Evolutionary conservation across 768 basidiomycete species (phyloP).

Genomic region (Chalciporus chontae): DNA sequence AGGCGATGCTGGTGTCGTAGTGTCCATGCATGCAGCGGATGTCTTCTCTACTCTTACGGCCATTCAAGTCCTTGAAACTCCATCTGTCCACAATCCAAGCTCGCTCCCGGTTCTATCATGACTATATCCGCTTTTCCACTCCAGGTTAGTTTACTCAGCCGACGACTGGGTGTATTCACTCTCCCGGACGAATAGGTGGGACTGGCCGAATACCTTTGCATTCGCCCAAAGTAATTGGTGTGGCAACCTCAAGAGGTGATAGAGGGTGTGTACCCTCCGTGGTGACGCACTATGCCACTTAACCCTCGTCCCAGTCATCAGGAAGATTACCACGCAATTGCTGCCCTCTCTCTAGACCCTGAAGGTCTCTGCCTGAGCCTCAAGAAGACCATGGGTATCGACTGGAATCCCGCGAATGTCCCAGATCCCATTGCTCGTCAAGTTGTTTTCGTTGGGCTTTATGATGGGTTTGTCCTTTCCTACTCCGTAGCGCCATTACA

Average conservation of each 20-base stretch:
- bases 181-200: constrained; percentile 43
- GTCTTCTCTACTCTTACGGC: constrained; percentile 24
- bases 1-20: constrained; percentile 30
- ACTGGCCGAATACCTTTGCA: constrained; percentile 64
- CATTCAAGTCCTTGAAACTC: constrained; percentile 16
- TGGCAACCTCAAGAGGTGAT: constrained; percentile 72
- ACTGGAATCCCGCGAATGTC: constrained; percentile 67
- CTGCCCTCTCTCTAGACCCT: constrained; percentile 70
- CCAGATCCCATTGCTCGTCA: constrained; percentile 63
- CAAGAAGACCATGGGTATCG: constrained; percentile 55
- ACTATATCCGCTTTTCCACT: constrained; percentile 57
- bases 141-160: constrained; percentile 39
- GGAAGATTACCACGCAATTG: constrained; percentile 82
- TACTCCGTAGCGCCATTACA: constrained; percentile 1
- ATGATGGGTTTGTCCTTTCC: constrained; percentile 69
- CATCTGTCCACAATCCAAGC: constrained; percentile 9
- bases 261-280: constrained; percentile 46
- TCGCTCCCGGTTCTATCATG: constrained; percentile 50
- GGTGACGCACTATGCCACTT: background rate
- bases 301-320: constrained; percentile 58
- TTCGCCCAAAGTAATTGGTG: constrained; percentile 76
- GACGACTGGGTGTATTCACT: constrained; percentile 3
- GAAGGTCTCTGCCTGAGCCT: constrained; percentile 67
- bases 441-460: constrained; percentile 84
- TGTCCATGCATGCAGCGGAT: constrained; percentile 27